Evolutionary conservation across 371 early-diverging fungal species (phyloP).

Genomic region (Lichtheimia corymbifera): DNA sequence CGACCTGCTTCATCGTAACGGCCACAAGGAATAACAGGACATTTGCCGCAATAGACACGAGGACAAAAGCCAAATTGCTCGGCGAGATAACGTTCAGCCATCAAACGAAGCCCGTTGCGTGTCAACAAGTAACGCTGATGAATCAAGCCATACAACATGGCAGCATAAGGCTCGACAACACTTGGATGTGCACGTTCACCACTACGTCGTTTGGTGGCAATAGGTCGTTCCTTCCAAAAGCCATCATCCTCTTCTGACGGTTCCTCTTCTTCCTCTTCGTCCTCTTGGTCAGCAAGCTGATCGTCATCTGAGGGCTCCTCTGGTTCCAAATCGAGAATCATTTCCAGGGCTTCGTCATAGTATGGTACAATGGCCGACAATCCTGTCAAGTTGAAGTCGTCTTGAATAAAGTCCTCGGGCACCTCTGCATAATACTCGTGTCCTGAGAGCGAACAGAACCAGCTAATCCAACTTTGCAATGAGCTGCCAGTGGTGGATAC

Average conservation of each 20-base stretch:
- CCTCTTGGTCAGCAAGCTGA: constrained; percentile 13
- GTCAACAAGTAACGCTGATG: constrained; percentile 85
- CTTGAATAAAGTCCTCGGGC: constrained; percentile 86
- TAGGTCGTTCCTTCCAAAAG: constrained; percentile 35
- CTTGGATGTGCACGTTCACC: constrained; percentile 32
- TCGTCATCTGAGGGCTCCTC: constrained; percentile 42
- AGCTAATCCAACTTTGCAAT: constrained; percentile 75
- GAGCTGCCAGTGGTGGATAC: constrained; percentile 26
- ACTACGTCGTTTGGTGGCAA: constrained; percentile 7
- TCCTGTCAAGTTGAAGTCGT: constrained; percentile 94
- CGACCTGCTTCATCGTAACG: constrained; percentile 68
- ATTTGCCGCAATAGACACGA: constrained; percentile 75
- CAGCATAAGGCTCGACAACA: constrained; percentile 53
- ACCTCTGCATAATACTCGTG: constrained; percentile 86
- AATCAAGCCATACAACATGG: constrained; percentile 78
- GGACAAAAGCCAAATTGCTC: constrained; percentile 87
- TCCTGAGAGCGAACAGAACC: constrained; percentile 86
- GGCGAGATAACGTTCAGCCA: constrained; percentile 77
- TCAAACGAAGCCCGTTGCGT: constrained; percentile 74
- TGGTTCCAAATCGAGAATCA: constrained; percentile 85
- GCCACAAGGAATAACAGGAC: constrained; percentile 83
- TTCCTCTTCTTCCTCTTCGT: constrained; percentile 38
- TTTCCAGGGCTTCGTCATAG: constrained; percentile 80
- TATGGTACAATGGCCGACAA: constrained; percentile 78
- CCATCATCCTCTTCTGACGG: constrained; percentile 28